Evolutionary conservation across 805 yeast species (phyloP), one percentile per base, ranked within the genome.

Genomic region (Wickerhamomyces queroliae): DNA sequence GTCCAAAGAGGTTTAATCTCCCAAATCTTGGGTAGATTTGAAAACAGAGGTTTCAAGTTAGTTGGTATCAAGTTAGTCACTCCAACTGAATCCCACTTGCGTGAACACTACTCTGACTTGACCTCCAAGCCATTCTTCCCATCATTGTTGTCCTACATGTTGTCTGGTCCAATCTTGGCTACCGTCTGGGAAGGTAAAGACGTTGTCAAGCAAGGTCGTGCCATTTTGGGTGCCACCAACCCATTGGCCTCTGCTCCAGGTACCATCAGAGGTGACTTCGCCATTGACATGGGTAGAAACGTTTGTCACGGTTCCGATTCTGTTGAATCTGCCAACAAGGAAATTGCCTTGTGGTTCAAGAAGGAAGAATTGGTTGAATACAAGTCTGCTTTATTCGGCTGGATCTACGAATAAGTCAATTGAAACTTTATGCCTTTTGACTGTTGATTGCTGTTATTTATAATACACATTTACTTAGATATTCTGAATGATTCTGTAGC

Each of bases 111-210:
- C 78, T 83, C 81, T 49, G 99, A 93, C 74, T 84, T 93, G 69
- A 90, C 84, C 67, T 70, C 78, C 62, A 93, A 93, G 80, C 95
- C 98, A 62, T 93, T 93, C 79, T 93, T 90, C 91, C 96, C 98
- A 66, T 86, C 95, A 50, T 79, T 93, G 70, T 78, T 87, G 64
- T 76, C 88, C 52, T 90, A 90, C 87, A 95, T 93, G 99, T 75
- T 78, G 66, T 88, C 96, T 54, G 99, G 99, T 59, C 99, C 99
- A 66, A 84, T 93, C 58, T 80, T 91, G 61, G 99, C 99, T 59
- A 93, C 96, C 67, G 97, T 90, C 59, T 93, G 99, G 99, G 98
- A 93, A 74, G 99, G 99, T 72, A 93, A 90, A 78, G 97, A 93
- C 64, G 99, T 81, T 67, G 99, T 93, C 70, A 90, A 91, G 77